Evolutionary conservation across 805 yeast species (phyloP).

Genomic region (Starmerella vitae): DNA sequence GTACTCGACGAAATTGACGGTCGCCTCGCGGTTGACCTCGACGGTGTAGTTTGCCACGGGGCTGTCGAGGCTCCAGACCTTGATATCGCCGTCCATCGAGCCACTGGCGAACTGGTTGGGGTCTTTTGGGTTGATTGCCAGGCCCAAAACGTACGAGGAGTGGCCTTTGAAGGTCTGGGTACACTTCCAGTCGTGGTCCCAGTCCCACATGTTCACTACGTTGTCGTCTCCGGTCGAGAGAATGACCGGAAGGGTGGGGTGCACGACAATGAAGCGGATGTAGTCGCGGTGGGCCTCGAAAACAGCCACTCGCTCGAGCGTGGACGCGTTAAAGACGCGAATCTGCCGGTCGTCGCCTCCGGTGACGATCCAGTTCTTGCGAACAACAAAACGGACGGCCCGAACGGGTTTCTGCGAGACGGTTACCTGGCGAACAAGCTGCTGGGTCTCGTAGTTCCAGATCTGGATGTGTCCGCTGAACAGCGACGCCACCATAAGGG

Average conservation of each 20-base stretch:
- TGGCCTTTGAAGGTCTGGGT: slow-evolving; percentile 93
- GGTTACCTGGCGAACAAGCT: slow-evolving; percentile 76
- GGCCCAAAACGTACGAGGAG: slow-evolving; percentile 85
- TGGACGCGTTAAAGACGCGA: slow-evolving; percentile 86
- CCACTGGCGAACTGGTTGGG: slow-evolving; percentile 96
- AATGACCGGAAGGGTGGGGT: slow-evolving; percentile 81
- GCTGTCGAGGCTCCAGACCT: slow-evolving; percentile 90
- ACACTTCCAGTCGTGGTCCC: slow-evolving; percentile 87
- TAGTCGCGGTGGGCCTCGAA: slow-evolving; percentile 98
- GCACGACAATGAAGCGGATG: slow-evolving; percentile 84
- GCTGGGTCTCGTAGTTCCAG: slow-evolving; percentile 82
- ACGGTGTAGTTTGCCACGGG: slow-evolving; percentile 81
- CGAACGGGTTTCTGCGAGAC: slow-evolving; percentile 95
- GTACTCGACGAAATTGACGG: slow-evolving; percentile 92
- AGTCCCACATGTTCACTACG: slow-evolving; percentile 88
- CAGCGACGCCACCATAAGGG: slow-evolving; percentile 87
- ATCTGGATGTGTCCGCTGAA: slow-evolving; percentile 85
- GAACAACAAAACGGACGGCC: slow-evolving; percentile 85
- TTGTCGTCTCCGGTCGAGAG: slow-evolving; percentile 86
- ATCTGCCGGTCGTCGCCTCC: slow-evolving; percentile 94
- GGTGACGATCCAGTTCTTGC: slow-evolving; percentile 93
- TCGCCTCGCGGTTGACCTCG: slow-evolving; percentile 79
- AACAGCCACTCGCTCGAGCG: slow-evolving; percentile 86
- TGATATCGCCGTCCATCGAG: slow-evolving; percentile 89
- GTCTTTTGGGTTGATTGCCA: slow-evolving; percentile 94